A percentile compares a stretch with the other conserved stretches of the same genome.
phyloP scores from a whole-genome alignment of 2,329 filamentous ascomycete species.

The Neospermospora avenae region DNA sequence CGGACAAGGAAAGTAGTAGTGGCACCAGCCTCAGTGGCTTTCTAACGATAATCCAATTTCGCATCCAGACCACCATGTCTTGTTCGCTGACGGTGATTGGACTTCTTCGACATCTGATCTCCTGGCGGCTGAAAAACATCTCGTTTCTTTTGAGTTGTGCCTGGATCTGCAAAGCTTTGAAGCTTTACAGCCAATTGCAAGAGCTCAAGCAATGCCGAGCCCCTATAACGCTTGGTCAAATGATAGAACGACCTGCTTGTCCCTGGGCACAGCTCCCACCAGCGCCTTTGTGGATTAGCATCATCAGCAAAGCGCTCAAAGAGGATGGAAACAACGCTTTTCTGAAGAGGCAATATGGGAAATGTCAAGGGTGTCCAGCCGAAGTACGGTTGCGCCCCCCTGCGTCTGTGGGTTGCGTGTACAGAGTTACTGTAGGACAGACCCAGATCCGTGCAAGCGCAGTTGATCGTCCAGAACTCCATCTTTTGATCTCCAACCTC shows the following conservation, averaged over 20 bases:
- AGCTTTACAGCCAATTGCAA: not conserved
- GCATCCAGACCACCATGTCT: not conserved
- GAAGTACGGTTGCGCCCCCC: constrained; percentile 3
- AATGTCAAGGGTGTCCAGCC: not conserved
- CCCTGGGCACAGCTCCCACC: not conserved
- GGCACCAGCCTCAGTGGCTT: not conserved
- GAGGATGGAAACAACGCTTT: not conserved
- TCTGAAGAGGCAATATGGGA: not conserved
- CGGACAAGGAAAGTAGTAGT: constrained; percentile 1
- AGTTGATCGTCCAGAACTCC: constrained; percentile 7
- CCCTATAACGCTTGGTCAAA: constrained; percentile 1
- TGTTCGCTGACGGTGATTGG: constrained; percentile 1
- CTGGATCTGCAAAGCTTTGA: not conserved
- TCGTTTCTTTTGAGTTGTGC: not conserved
- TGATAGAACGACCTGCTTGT: not conserved
- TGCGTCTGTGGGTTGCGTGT: constrained; percentile 4
- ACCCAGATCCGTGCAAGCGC: constrained; percentile 7
- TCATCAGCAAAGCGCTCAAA: constrained; percentile 3
- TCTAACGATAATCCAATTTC: not conserved
- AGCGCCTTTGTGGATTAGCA: constrained; percentile 3
- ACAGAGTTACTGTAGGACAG: not conserved
- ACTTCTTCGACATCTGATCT: not conserved
- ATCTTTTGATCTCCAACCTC: constrained; percentile 9
- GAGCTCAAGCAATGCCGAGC: not conserved
- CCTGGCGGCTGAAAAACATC: constrained; percentile 9